These are phyloP conservation scores for Acer saccharum DNA, from an alignment of 345 rosid species.

Conservation along the genomic window DNA sequence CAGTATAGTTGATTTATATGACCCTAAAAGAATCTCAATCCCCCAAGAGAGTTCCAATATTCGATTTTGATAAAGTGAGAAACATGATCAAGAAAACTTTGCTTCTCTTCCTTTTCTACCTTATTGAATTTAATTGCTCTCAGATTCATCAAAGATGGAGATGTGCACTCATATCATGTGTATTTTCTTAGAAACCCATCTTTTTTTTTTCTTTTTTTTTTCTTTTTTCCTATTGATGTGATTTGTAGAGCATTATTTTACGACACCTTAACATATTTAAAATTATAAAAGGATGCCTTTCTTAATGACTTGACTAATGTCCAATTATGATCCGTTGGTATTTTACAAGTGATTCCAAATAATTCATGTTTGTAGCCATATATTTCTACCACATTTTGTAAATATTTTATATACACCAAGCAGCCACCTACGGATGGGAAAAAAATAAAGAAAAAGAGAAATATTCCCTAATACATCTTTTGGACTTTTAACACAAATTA, in stretches of 20 bases:
- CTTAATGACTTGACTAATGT: not conserved
- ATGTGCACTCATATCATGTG: not conserved
- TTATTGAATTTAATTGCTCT: not conserved
- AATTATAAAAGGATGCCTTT: not conserved
- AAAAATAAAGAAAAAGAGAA: not conserved
- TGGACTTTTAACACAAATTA: constrained; percentile 9
- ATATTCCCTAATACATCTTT: constrained; percentile 19
- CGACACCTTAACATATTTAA: not conserved
- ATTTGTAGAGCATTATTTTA: constrained; percentile 20
- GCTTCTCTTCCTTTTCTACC: not conserved
- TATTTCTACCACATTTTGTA: not conserved
- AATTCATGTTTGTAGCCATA: not conserved
- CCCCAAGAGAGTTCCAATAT: not conserved
- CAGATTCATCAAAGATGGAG: constrained; percentile 5
- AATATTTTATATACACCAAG: not conserved
- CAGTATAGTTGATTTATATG: not conserved
- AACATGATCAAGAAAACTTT: not conserved
- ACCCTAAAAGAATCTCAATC: constrained; percentile 3
- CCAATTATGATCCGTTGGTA: constrained; percentile 3
- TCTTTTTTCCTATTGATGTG: not conserved
- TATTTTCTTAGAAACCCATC: not conserved
- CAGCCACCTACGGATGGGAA: not conserved
- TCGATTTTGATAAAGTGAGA: not conserved
- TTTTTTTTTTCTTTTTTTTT: not conserved
- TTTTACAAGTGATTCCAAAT: constrained; percentile 14